These are phyloP conservation scores for Trichosporon ovoides DNA, from an alignment of 1,284 basidiomycete species.

Conservation along the genomic window DNA sequence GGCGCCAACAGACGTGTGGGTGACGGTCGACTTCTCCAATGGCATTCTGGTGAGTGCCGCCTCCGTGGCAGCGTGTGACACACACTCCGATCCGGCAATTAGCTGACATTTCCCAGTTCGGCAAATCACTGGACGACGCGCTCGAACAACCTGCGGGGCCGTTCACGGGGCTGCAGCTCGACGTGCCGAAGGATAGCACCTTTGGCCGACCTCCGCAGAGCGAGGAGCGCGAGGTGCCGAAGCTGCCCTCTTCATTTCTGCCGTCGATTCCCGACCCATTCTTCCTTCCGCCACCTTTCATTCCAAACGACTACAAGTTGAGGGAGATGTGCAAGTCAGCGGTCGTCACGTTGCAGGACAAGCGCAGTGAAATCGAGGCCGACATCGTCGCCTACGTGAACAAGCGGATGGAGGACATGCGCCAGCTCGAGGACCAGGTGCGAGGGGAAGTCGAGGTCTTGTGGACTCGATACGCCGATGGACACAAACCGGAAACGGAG, in stretches of 20 bases:
- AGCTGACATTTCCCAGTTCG: conserved; percentile 22
- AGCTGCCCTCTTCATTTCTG: conserved; percentile 14
- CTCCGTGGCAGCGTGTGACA: background rate
- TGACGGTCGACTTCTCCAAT: conserved; percentile 25
- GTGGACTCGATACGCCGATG: conserved; percentile 38
- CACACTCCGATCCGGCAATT: too few relatives aligned
- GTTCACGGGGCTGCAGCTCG: conserved; percentile 26
- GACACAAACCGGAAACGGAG: conserved; percentile 17
- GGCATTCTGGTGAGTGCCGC: conserved; percentile 34
- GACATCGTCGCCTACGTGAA: conserved; percentile 38
- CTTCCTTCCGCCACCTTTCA: conserved; percentile 51
- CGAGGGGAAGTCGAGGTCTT: conserved; percentile 43
- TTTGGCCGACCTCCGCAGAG: conserved; percentile 19
- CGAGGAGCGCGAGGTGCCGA: conserved; percentile 19
- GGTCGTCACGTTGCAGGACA: conserved; percentile 27
- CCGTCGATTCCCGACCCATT: conserved; percentile 44
- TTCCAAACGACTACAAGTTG: conserved; percentile 48
- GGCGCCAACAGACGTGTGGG: conserved; percentile 28
- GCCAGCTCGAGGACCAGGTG: conserved; percentile 36
- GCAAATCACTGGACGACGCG: conserved; percentile 20
- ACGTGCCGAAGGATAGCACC: conserved; percentile 14
- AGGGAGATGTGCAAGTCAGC: conserved; percentile 39
- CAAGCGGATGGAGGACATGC: conserved; percentile 33
- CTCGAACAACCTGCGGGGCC: conserved; percentile 15
- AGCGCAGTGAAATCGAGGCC: conserved; percentile 32